phyloP scores from a whole-genome alignment of 805 yeast genomes.

The Zygosaccharomyces pseudorouxii region DNA sequence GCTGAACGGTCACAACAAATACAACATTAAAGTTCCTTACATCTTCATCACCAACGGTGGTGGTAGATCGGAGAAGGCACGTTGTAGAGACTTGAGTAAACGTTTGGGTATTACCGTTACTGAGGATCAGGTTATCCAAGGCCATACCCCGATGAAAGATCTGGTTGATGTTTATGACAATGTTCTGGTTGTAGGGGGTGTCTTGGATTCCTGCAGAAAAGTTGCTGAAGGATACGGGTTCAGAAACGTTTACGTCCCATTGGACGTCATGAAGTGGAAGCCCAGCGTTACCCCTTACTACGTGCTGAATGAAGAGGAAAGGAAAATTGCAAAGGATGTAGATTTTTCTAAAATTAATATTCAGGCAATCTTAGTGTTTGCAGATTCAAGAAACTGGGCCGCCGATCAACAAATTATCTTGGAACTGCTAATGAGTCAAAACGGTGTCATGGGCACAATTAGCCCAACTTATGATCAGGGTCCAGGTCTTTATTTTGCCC shows the following conservation, averaged over 20 bases:
- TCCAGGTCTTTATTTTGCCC: slow-evolving; percentile 82
- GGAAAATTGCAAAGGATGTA: slow-evolving; percentile 43
- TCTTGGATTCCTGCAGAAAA: slow-evolving; percentile 75
- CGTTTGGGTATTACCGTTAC: slow-evolving; percentile 58
- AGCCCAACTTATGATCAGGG: slow-evolving; percentile 69
- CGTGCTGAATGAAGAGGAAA: slow-evolving; percentile 68
- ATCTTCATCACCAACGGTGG: slow-evolving; percentile 90
- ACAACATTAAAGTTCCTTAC: slow-evolving; percentile 75
- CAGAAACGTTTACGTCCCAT: slow-evolving; percentile 73
- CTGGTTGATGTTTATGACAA: slow-evolving; percentile 62
- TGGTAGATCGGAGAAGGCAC: slow-evolving; percentile 71
- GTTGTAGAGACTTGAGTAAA: slow-evolving; percentile 66
- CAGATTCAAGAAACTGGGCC: slow-evolving; percentile 91
- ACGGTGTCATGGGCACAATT: slow-evolving; percentile 82
- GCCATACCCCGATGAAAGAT: slow-evolving; percentile 91
- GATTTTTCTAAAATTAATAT: slow-evolving; percentile 66
- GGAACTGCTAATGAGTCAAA: slow-evolving; percentile 69
- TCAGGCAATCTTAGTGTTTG: slow-evolving; percentile 83
- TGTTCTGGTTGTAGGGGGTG: slow-evolving; percentile 85
- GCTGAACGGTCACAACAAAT: slow-evolving; percentile 72
- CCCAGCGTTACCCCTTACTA: slow-evolving; percentile 86
- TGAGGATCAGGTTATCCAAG: slow-evolving; percentile 81
- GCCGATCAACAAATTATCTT: slow-evolving; percentile 86
- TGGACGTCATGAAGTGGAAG: slow-evolving; percentile 79
- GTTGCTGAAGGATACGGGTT: slow-evolving; percentile 85